Conservation (phyloP, 345 rosid species). For the Aquilaria malaccensis region DNA sequence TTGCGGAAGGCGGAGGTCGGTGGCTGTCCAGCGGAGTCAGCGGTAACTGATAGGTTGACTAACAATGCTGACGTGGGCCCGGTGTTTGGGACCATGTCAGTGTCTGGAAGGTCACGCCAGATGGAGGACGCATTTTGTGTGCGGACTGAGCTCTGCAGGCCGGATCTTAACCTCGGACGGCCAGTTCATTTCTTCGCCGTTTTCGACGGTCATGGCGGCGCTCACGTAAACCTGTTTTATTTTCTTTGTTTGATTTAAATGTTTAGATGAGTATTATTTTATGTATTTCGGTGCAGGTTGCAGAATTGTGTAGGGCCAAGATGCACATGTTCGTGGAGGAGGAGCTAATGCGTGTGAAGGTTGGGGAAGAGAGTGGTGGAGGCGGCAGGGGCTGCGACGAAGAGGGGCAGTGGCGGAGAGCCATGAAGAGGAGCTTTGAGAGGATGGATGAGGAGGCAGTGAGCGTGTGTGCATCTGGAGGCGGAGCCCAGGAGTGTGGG, state of each 20-base stretch:
- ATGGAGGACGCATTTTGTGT: slow-evolving; percentile 53
- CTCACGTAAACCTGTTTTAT: slow-evolving; percentile 28
- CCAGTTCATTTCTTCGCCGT: slow-evolving; percentile 80
- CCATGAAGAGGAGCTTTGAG: slow-evolving; percentile 33
- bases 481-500: slow-evolving; percentile 25
- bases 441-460: slow-evolving; percentile 43
- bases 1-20: slow-evolving; percentile 9
- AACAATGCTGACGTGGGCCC: slow-evolving; percentile 15
- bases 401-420: slow-evolving; percentile 27
- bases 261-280: not conserved
- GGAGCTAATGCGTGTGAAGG: slow-evolving; percentile 31
- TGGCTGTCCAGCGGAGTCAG: slow-evolving; percentile 5
- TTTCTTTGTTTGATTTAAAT: not conserved
- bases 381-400: slow-evolving; percentile 6
- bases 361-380: slow-evolving; percentile 1
- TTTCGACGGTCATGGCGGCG: slow-evolving; percentile 83
- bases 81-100: slow-evolving; percentile 34
- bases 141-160: slow-evolving; percentile 27
- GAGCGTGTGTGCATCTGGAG: slow-evolving; percentile 30
- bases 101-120: slow-evolving; percentile 43
- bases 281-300: slow-evolving; percentile 31
- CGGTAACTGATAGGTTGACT: not conserved
- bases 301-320: slow-evolving; percentile 35
- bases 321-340: slow-evolving; percentile 43
- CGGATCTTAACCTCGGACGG: slow-evolving; percentile 23